phyloP scores from a whole-genome alignment of 2,329 filamentous ascomycete genomes.

The Chaetomiaceae sp. region DNA sequence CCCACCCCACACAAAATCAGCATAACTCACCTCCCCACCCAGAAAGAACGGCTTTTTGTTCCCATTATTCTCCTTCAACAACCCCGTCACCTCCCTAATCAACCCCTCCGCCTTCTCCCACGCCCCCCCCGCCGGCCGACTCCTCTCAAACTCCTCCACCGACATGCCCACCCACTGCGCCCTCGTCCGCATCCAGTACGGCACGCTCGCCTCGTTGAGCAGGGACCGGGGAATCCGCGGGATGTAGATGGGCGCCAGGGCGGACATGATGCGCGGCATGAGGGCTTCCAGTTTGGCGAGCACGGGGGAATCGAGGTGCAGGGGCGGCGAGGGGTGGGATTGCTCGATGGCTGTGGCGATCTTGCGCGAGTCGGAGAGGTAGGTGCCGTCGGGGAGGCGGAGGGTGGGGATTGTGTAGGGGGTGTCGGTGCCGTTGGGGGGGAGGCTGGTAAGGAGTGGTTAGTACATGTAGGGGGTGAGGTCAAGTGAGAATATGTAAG shows the following conservation, averaged over 20 bases:
- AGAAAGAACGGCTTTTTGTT: conserved; percentile 55
- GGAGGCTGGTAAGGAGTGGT: conserved; percentile 32
- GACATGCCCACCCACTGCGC: conserved; percentile 46
- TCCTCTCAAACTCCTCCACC: conserved; percentile 43
- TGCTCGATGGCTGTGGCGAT: conserved; percentile 59
- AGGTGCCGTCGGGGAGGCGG: conserved; percentile 50
- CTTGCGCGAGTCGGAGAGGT: conserved; percentile 58
- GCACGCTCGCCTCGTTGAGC: conserved; percentile 46
- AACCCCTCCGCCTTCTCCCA: conserved; percentile 43
- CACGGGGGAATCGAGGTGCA: conserved; percentile 53
- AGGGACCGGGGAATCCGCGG: conserved; percentile 46
- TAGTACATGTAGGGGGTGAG: not conserved
- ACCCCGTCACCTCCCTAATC: conserved; percentile 35
- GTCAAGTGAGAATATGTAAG: not conserved
- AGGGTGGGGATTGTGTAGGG: conserved; percentile 55
- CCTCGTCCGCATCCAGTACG: conserved; percentile 55
- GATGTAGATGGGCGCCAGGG: conserved; percentile 41
- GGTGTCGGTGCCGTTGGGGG: conserved; percentile 40
- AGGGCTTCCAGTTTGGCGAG: conserved; percentile 42
- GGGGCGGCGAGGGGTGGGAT: conserved; percentile 51
- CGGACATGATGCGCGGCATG: conserved; percentile 30
- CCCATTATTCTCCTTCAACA: conserved; percentile 47
- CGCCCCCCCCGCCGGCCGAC: conserved; percentile 45
- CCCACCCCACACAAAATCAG: conserved; percentile 47
- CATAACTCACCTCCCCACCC: conserved; percentile 52